These are phyloP conservation scores for Aspergillus sp. DNA, from an alignment of 2,329 filamentous ascomycete species.

Conservation along the genomic window DNA sequence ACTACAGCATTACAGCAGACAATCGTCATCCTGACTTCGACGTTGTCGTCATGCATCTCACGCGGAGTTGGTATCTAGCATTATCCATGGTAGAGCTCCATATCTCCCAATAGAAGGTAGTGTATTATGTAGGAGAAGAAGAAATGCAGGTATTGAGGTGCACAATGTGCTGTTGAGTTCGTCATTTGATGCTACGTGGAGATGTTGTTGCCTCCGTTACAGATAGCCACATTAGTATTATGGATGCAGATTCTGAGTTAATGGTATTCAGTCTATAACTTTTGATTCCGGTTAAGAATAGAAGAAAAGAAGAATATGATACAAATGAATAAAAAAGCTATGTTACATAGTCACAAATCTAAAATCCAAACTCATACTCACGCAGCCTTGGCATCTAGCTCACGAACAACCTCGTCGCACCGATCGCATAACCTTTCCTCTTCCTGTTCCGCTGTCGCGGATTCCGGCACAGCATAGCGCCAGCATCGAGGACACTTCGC, in stretches of 20 bases:
- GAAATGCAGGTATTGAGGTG: no score
- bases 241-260: no score
- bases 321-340: neutral
- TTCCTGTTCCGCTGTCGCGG: constrained; percentile 45
- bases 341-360: neutral
- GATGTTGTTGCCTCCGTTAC: neutral
- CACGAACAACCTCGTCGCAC: constrained; percentile 60
- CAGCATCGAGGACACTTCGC: constrained; percentile 84
- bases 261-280: no score
- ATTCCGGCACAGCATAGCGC: constrained; percentile 63
- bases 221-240: neutral
- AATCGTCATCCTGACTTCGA: constrained; percentile 24
- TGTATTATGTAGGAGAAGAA: no score
- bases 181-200: neutral
- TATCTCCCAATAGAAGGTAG: no score
- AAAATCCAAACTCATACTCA: neutral
- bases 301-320: no score
- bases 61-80: neutral
- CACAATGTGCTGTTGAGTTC: neutral
- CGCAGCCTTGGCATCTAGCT: constrained; percentile 17
- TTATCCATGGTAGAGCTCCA: neutral
- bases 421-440: constrained; percentile 64
- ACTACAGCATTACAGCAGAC: neutral
- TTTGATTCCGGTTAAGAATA: no score
- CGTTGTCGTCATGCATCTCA: constrained; percentile 16